Evolutionary conservation across 768 basidiomycete genomes (phyloP).

Genomic region (Psilocybe cubensis): DNA sequence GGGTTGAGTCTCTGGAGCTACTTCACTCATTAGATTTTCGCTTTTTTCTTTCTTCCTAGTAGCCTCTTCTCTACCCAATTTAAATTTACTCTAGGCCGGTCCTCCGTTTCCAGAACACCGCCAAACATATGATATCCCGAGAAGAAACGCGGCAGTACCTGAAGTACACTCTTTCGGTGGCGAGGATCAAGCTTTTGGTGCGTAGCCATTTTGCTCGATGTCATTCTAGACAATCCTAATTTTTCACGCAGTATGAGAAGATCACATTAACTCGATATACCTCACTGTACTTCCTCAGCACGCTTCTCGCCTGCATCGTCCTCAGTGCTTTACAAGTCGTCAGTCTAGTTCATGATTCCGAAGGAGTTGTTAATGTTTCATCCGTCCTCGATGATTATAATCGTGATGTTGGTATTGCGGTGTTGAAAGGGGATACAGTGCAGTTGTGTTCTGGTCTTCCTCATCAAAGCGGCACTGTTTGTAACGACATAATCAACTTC

Average conservation of each 20-base stretch:
- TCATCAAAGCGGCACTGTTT: constrained; percentile 26
- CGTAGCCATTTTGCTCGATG: constrained; percentile 4
- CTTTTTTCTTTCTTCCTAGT: background rate
- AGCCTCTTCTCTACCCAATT: background rate
- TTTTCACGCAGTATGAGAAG: constrained; percentile 41
- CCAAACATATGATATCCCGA: background rate
- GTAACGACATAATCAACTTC: constrained; percentile 19
- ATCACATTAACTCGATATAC: constrained; percentile 53
- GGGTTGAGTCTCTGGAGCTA: background rate
- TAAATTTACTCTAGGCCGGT: background rate
- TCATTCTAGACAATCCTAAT: background rate
- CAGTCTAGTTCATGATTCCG: constrained; percentile 38
- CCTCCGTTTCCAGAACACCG: background rate
- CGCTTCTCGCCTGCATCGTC: constrained; percentile 42
- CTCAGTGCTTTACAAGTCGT: constrained; percentile 45
- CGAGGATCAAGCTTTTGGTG: constrained; percentile 30
- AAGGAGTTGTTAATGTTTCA: constrained; percentile 26
- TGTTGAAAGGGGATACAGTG: constrained; percentile 15
- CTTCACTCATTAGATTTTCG: background rate
- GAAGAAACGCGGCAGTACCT: constrained; percentile 12
- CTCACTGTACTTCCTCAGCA: constrained; percentile 48
- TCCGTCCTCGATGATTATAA: constrained; percentile 35
- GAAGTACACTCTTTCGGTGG: constrained; percentile 24
- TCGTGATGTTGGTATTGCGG: constrained; percentile 9
- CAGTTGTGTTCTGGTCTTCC: constrained; percentile 46